Base-by-base conservation (phyloP, 441 rosid genomes). In the Aleurites moluccanus region DNA sequence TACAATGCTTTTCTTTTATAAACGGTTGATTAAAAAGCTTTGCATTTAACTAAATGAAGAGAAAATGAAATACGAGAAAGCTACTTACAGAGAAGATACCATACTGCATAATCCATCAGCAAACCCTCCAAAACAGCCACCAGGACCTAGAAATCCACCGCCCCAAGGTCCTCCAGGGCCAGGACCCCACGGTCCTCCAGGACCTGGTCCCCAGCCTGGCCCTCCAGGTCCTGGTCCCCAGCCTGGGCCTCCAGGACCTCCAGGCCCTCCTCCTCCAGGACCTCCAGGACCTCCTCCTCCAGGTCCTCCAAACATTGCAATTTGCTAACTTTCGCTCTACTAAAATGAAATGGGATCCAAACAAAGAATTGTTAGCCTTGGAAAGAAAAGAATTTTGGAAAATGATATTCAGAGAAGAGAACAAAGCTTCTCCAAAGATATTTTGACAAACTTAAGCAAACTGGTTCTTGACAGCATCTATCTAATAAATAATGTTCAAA, bases 101-200 rank as follows among this genome's bases (percentile, higher is more conserved):
- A 89, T 84, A 69, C 57, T 80, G 86, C 91, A 87, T 7, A 87
- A 33, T 45, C 91, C 91, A 76, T 90, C 80, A 35, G 83, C 83
- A 78, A 73, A 85, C 44, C 92, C 94, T 79, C 87, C 84, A 62
- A 88, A 82, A 75, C 86, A 86, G 3, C 95, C 97, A 55, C 91
- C 91, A 38, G 86, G 85, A 38, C 91, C 50, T 10, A 38, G 40
- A 38, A 38, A 38, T 38, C 86, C 67, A 80, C 68, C 64, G 74
- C 79, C 81, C 83, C 76, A 77, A 28, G 84, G 79, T 10, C 85
- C 85, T n/a, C n/a, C n/a, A n/a, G n/a, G n/a, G n/a, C n/a, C n/a
- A n/a, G n/a, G n/a, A n/a, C n/a, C n/a, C n/a, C n/a, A n/a, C n/a
- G 82, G 79, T 0, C 86, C 86, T 10, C 80, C 80, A 0, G 75